These are phyloP conservation scores for Populus davidiana DNA, from an alignment of 345 rosid genomes.

Conservation along the genomic window DNA sequence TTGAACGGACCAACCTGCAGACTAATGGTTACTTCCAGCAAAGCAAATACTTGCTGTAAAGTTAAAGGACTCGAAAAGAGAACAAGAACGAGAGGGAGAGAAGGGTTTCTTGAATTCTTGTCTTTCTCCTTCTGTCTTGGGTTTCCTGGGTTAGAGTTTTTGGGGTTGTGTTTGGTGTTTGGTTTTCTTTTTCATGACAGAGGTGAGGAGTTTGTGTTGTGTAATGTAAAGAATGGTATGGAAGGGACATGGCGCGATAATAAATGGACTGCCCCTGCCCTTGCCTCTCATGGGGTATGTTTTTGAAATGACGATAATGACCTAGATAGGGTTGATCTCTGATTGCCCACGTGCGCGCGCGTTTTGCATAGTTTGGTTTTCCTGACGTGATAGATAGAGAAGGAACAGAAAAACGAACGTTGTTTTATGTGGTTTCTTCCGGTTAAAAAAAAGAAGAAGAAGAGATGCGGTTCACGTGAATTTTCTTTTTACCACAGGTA, in stretches of 20 bases:
- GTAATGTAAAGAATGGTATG: not conserved
- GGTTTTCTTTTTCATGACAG: not conserved
- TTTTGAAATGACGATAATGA: constrained; percentile 25
- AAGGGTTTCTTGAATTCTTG: not conserved
- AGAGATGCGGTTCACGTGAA: not conserved
- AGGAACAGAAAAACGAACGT: not conserved
- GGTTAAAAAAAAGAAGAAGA: no score
- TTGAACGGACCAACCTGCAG: constrained; percentile 18
- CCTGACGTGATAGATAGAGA: not conserved
- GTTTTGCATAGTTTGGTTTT: not conserved
- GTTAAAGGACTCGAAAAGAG: not conserved
- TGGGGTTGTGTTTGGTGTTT: not conserved
- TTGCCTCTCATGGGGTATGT: no score
- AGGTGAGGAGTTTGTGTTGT: not conserved
- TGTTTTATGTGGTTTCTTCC: not conserved
- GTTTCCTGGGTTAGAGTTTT: not conserved
- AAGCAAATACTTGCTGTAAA: not conserved
- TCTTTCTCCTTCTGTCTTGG: not conserved
- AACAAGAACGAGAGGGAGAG: not conserved
- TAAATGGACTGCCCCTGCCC: constrained; percentile 28
- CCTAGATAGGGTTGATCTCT: not conserved
- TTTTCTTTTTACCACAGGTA: not conserved
- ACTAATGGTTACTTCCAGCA: not conserved
- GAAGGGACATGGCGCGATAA: constrained; percentile 41
- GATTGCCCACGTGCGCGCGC: not conserved